Conservation (phyloP, 1,284 basidiomycete genomes). For the Hortiboletus rubellus region DNA sequence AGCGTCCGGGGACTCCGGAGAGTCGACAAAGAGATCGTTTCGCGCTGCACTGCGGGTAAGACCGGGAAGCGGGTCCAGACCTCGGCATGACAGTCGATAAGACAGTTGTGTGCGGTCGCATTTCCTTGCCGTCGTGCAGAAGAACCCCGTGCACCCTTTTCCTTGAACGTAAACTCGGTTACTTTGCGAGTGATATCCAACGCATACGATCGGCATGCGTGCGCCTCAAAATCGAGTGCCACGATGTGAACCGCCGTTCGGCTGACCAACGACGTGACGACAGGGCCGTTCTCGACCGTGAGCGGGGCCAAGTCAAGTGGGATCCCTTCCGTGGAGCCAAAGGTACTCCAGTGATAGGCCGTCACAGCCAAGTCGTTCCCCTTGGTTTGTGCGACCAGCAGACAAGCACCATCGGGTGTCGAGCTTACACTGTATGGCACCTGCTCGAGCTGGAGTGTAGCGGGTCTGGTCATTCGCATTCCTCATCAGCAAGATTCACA, state of each 20-base stretch:
- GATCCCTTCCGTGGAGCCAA: slow-evolving; percentile 24
- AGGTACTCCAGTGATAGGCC: slow-evolving; percentile 29
- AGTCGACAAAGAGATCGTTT: slow-evolving; percentile 42
- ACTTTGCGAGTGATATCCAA: slow-evolving; percentile 54
- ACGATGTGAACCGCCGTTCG: slow-evolving; percentile 46
- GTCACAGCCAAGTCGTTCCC: slow-evolving; percentile 16
- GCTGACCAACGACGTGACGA: slow-evolving; percentile 47
- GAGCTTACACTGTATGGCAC: slow-evolving; percentile 31
- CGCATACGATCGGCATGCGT: slow-evolving; percentile 41
- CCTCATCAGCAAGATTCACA: background rate
- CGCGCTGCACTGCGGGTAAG: slow-evolving; percentile 50
- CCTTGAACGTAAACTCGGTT: slow-evolving; percentile 56
- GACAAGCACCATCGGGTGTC: slow-evolving; percentile 55
- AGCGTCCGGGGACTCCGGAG: slow-evolving; percentile 35
- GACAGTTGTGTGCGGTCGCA: slow-evolving; percentile 42
- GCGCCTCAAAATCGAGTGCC: slow-evolving; percentile 35
- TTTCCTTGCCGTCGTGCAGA: slow-evolving; percentile 9
- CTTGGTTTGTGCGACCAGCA: slow-evolving; percentile 38
- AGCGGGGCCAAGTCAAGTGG: slow-evolving; percentile 12
- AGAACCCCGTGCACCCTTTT: slow-evolving; percentile 25
- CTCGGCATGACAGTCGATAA: slow-evolving; percentile 58
- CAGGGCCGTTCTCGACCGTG: background rate
- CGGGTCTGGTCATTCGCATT: slow-evolving; percentile 12
- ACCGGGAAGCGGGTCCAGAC: slow-evolving; percentile 67
- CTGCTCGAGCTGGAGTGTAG: slow-evolving; percentile 20